Evolutionary conservation across 495 filamentous ascomycete genomes (phyloP).

Genomic region (Aspergillus incahuasiensis): DNA sequence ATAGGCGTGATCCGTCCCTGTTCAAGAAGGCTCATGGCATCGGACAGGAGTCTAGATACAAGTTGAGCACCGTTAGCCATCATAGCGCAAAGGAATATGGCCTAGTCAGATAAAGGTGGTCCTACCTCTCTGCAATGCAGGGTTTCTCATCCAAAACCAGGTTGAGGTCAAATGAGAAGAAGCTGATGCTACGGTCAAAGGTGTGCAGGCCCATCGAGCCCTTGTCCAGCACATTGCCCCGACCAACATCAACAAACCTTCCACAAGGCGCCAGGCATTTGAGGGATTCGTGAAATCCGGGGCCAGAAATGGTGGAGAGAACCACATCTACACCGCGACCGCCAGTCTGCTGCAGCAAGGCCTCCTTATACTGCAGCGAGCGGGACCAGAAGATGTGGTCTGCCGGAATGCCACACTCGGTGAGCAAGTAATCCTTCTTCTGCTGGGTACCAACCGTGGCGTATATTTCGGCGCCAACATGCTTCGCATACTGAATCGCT

Average conservation of each 20-base stretch:
- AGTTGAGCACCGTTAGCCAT: too few species aligned
- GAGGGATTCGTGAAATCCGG: constrained; percentile 45
- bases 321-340: constrained; percentile 49
- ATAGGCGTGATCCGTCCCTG: neutral
- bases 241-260: constrained; percentile 46
- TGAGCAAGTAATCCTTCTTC: constrained; percentile 34
- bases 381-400: constrained; percentile 49
- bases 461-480: constrained; percentile 23
- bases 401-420: constrained; percentile 28
- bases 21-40: neutral
- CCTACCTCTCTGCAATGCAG: too few species aligned
- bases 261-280: constrained; percentile 50
- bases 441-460: constrained; percentile 41
- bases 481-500: constrained; percentile 16
- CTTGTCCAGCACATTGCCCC: neutral
- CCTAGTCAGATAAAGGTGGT: too few species aligned
- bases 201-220: neutral
- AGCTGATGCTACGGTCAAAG: neutral
- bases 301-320: constrained; percentile 46
- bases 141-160: neutral
- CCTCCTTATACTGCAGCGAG: constrained; percentile 40
- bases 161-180: neutral
- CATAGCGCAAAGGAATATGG: too few species aligned
- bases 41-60: neutral
- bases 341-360: constrained; percentile 41